These are phyloP conservation scores for Cornus kousa DNA, from an alignment of 148 eudicot genomes.

Conservation along the genomic window DNA sequence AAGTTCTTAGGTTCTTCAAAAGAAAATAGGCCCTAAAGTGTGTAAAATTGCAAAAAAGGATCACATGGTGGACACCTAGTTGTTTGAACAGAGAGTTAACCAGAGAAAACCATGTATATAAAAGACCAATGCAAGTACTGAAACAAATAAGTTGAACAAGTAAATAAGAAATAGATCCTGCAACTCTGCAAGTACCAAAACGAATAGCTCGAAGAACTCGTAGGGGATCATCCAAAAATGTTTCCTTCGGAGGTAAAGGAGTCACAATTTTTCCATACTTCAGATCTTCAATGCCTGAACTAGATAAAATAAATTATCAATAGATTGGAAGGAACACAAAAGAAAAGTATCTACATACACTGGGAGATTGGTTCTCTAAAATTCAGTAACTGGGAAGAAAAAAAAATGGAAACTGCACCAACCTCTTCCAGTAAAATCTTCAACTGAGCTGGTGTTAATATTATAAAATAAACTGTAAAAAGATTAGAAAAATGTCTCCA, in stretches of 20 bases:
- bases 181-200: constrained; percentile 48
- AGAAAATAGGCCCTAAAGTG: too few relatives aligned
- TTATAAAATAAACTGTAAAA: constrained; percentile 87
- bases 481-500: background rate
- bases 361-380: background rate
- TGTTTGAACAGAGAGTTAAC: background rate
- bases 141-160: background rate
- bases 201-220: constrained; percentile 97
- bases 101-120: background rate
- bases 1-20: background rate
- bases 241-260: constrained; percentile 87
- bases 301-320: constrained; percentile 11
- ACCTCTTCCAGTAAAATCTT: constrained; percentile 93
- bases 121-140: background rate
- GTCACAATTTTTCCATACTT: constrained; percentile 89
- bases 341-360: background rate
- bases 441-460: constrained; percentile 70
- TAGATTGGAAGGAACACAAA: background rate
- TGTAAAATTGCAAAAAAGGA: too few relatives aligned
- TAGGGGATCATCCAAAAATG: constrained; percentile 95
- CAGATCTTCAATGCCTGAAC: constrained; percentile 67
- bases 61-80: background rate
- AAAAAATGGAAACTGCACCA: constrained; percentile 14
- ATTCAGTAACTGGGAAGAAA: background rate
- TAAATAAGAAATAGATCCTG: background rate